Conservation (phyloP, 345 rosid genomes). For the Schrenkiella parvula region DNA sequence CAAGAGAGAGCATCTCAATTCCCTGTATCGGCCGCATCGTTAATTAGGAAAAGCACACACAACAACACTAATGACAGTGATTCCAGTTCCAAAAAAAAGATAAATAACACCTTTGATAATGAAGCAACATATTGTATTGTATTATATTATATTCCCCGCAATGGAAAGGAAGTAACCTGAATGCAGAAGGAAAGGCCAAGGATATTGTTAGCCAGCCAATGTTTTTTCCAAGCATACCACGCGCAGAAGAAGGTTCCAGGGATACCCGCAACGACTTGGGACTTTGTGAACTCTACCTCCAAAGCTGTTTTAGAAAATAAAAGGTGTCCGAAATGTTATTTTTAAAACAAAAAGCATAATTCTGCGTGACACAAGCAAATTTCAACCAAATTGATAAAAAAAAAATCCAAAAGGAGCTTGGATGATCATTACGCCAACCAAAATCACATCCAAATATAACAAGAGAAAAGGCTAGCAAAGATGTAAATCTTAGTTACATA, state of each 20-base stretch:
- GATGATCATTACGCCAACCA: background rate
- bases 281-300: slow-evolving; percentile 93
- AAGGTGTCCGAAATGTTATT: slow-evolving; percentile 21
- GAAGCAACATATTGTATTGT: background rate
- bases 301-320: slow-evolving; percentile 70
- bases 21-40: slow-evolving; percentile 45
- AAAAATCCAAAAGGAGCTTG: background rate
- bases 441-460: background rate
- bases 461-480: background rate
- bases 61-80: background rate
- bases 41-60: background rate
- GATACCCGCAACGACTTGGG: slow-evolving; percentile 87
- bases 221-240: slow-evolving; percentile 97
- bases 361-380: slow-evolving; percentile 40
- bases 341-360: slow-evolving; percentile 11
- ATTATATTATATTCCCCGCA: background rate
- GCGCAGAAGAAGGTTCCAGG: slow-evolving; percentile 97
- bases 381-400: slow-evolving; percentile 32
- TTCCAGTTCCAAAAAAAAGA: background rate
- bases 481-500: slow-evolving; percentile 37
- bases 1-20: slow-evolving; percentile 99
- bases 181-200: slow-evolving; percentile 96
- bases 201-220: slow-evolving; percentile 96
- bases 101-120: background rate
- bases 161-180: slow-evolving; percentile 63